phyloP scores from a whole-genome alignment of 805 yeast genomes.

The Starmerella stigmatis region DNA sequence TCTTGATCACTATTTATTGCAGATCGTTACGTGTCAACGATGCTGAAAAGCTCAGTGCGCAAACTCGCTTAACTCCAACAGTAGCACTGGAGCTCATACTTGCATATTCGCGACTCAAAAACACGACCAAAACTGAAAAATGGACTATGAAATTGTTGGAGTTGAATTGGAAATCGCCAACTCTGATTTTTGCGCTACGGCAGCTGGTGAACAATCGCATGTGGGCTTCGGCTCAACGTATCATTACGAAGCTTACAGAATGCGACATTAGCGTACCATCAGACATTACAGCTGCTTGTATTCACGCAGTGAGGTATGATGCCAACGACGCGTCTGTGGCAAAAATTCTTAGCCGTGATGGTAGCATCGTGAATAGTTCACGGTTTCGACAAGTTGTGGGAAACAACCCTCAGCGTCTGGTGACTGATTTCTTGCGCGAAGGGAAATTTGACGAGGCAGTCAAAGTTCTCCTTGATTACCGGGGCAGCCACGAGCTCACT shows the following conservation, averaged over 20 bases:
- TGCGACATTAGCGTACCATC: background rate
- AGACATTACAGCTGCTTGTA: constrained; percentile 3
- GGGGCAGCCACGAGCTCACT: constrained; percentile 6
- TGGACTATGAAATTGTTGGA: constrained; percentile 5
- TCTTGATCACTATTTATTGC: constrained; percentile 5
- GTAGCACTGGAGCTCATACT: constrained; percentile 3
- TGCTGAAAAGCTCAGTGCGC: constrained; percentile 10
- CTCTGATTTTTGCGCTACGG: background rate
- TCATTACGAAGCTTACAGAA: constrained; percentile 2
- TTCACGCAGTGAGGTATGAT: background rate
- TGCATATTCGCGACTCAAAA: constrained; percentile 5
- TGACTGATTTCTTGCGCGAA: background rate
- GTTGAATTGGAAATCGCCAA: background rate
- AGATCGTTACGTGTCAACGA: background rate
- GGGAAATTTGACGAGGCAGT: background rate
- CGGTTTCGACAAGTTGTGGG: constrained; percentile 3
- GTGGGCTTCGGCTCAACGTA: constrained; percentile 10
- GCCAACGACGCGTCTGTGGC: constrained; percentile 1
- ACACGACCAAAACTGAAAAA: background rate
- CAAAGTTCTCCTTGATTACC: background rate
- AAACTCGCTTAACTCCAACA: too few relatives aligned
- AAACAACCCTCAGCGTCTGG: background rate
- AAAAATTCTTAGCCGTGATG: constrained; percentile 10
- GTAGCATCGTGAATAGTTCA: constrained; percentile 8
- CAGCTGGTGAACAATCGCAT: background rate